Percentiles rank a stretch among this genome's conserved stretches.
These are phyloP conservation scores for Hansenula anomala DNA, from an alignment of 1,139 yeast species.

Conservation along the genomic window DNA sequence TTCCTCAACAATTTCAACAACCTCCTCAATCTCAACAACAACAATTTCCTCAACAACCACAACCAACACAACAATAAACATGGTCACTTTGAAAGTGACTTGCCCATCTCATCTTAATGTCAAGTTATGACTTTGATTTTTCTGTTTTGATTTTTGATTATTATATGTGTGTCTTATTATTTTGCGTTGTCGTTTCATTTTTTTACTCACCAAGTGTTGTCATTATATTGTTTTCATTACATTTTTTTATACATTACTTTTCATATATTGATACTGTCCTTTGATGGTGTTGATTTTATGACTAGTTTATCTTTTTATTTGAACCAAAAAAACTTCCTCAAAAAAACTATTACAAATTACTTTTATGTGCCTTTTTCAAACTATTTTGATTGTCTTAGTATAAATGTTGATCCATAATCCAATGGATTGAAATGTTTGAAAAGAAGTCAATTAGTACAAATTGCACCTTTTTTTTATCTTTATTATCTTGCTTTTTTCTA, in stretches of 20 bases:
- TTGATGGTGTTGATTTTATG: too few relatives aligned
- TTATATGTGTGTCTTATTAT: too few relatives aligned
- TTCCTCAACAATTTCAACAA: slow-evolving; percentile 3
- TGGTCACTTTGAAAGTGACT: not conserved
- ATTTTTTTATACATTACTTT: too few relatives aligned
- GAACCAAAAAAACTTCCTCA: too few relatives aligned
- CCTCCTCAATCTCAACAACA: not conserved
- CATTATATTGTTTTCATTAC: too few relatives aligned
- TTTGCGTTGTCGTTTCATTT: too few relatives aligned
- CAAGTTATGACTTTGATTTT: too few relatives aligned
- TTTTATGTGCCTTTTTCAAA: not conserved
- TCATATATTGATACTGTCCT: too few relatives aligned
- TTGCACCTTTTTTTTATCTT: not conserved
- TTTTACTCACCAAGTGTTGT: too few relatives aligned
- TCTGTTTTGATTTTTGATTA: too few relatives aligned
- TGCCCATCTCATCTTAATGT: not conserved
- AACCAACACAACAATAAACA: not conserved
- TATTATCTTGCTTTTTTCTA: not conserved
- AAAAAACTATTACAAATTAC: not conserved
- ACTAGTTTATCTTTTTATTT: too few relatives aligned
- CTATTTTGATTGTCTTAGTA: not conserved
- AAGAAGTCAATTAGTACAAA: not conserved
- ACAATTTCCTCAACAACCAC: slow-evolving; percentile 1
- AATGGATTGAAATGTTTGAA: slow-evolving; percentile 2
- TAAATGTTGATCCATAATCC: slow-evolving; percentile 2